phyloP scores from a whole-genome alignment of 2,329 filamentous ascomycete species.

The Phoma herbarum region DNA sequence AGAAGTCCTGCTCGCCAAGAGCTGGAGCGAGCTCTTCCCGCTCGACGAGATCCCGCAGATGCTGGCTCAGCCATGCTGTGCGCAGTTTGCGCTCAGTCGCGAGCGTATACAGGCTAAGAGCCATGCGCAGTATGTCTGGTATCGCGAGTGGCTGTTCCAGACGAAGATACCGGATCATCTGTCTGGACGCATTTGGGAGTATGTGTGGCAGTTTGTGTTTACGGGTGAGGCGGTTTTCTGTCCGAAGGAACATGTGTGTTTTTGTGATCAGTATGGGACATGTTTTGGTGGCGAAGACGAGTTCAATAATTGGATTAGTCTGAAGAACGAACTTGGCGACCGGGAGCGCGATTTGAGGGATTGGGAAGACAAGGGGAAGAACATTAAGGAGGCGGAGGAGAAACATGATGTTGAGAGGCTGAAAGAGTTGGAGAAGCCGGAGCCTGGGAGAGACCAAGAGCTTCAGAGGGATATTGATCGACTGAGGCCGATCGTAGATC shows the following conservation, averaged over 20 bases:
- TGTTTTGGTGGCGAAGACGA: slow-evolving; percentile 64
- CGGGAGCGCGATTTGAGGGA: slow-evolving; percentile 53
- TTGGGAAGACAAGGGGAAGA: slow-evolving; percentile 54
- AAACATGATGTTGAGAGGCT: slow-evolving; percentile 44
- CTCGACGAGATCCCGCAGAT: slow-evolving; percentile 58
- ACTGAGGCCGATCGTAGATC: slow-evolving; percentile 55
- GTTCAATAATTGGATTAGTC: slow-evolving; percentile 59
- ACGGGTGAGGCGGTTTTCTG: slow-evolving; percentile 60
- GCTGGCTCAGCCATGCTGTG: slow-evolving; percentile 69
- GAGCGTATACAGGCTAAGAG: slow-evolving; percentile 65
- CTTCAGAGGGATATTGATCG: slow-evolving; percentile 56
- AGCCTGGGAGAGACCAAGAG: slow-evolving; percentile 54
- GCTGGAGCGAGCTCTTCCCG: slow-evolving; percentile 60
- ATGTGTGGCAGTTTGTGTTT: slow-evolving; percentile 71
- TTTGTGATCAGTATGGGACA: slow-evolving; percentile 70
- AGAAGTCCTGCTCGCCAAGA: slow-evolving; percentile 55
- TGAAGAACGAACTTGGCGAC: slow-evolving; percentile 55
- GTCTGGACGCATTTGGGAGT: slow-evolving; percentile 69
- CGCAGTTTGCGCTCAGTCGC: slow-evolving; percentile 68
- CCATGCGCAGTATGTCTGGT: slow-evolving; percentile 62
- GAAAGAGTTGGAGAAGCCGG: slow-evolving; percentile 43
- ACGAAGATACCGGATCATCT: slow-evolving; percentile 65
- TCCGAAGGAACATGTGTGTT: slow-evolving; percentile 65
- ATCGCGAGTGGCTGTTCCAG: slow-evolving; percentile 68
- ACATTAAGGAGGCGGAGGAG: slow-evolving; percentile 47